Base-by-base conservation (phyloP, 225 moss, liverwort and hornwort genomes). In the Rhytidiadelphus loreus region DNA sequence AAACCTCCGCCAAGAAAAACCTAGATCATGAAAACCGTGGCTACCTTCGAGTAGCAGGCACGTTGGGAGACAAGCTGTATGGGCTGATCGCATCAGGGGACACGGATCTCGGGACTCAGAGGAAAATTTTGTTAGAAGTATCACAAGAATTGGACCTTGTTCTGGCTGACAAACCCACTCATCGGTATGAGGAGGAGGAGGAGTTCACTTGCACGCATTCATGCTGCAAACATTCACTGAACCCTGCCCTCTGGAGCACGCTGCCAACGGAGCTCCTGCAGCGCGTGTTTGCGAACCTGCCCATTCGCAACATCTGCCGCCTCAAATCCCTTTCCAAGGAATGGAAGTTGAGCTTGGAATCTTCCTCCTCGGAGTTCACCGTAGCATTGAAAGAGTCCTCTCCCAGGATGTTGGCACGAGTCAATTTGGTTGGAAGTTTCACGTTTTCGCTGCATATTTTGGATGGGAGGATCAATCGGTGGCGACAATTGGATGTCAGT, bases 391-490 rank as follows among this genome's bases (percentile, higher is more conserved):
- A 53, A 22, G 68, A 55, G 55, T 28, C 20, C 17, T 55, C 39
- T 48, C 24, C 55, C 55, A 55, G 1, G 13, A 30, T 39, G 22
- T 5, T 83, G 39, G 68, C 55, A 53, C 14, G 29, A 68, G 39
- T 39, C 37, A 65, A 26, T 37, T 6, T 0, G 14, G 55, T 21
- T 2, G 9, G 2, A 25, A 0, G 4, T 2, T 29, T 1, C 4
- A 41, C 2, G 4, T 55, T 52, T 16, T 2, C 4, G 41, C 8
- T 52, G 55, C 53, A 29, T 14, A 16, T 63, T 82, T 64, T 35
- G 63, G 82, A 82, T 82, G 48, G 3, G 8, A 37, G 50, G 64
- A 37, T 11, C 33, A 82, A 83, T 19, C 29, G 20, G 14, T 83
- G 53, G 68, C 55, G 55, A 9, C 39, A 8, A 68, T 68, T 5